Conservation (phyloP, 306 rosid species). For the Castanea sativa region DNA sequence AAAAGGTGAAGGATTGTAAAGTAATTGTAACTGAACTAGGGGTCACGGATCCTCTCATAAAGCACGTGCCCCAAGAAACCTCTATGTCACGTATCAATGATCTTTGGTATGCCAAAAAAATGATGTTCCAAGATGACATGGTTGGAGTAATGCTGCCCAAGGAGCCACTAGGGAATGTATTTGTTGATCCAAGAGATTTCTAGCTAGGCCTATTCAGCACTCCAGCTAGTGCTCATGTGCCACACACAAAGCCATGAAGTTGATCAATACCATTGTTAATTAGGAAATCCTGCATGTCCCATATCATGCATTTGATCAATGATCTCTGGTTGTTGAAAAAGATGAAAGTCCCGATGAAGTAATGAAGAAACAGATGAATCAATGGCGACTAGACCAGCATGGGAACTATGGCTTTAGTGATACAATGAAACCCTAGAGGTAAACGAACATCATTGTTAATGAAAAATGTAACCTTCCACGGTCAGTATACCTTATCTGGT, state of each 20-base stretch:
- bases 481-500: background rate
- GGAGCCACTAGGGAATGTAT: slow-evolving; percentile 53
- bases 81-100: slow-evolving; percentile 60
- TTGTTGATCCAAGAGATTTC: slow-evolving; percentile 79
- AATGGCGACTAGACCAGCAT: background rate
- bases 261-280: background rate
- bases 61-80: slow-evolving; percentile 41
- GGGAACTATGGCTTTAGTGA: background rate
- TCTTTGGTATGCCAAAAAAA: slow-evolving; percentile 56
- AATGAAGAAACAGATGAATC: background rate
- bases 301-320: background rate
- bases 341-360: background rate
- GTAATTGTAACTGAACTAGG: slow-evolving; percentile 45
- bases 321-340: background rate
- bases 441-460: background rate
- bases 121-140: slow-evolving; percentile 29
- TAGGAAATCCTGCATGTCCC: background rate
- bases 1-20: slow-evolving; percentile 37
- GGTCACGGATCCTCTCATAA: slow-evolving; percentile 51
- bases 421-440: background rate
- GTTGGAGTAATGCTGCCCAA: slow-evolving; percentile 32
- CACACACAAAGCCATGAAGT: background rate
- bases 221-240: too few species aligned
- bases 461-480: background rate
- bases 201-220: slow-evolving; percentile 32